Conservation (phyloP, 164 flowering plant species). For the Stephania japonica region DNA sequence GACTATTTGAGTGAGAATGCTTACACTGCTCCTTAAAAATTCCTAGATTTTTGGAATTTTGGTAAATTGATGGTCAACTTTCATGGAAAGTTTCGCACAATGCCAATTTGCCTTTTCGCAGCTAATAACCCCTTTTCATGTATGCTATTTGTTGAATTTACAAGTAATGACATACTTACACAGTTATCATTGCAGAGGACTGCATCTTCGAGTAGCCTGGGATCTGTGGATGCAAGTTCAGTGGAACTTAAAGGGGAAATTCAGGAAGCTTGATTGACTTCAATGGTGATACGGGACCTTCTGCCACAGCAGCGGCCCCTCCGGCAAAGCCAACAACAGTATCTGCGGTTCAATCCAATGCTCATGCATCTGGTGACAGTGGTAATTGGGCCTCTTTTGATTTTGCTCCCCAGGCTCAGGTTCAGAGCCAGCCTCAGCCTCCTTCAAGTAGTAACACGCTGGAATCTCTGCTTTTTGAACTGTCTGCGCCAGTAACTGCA, state of each 20-base stretch:
- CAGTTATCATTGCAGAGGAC: constrained; percentile 58
- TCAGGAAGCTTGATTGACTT: constrained; percentile 82
- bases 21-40: no score
- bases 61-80: background rate
- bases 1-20: no score
- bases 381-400: constrained; percentile 95
- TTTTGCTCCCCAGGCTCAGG: constrained; percentile 34
- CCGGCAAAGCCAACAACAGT: constrained; percentile 28
- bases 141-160: background rate
- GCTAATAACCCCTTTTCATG: background rate
- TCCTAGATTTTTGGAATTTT: background rate
- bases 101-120: background rate
- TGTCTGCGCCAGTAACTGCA: constrained; percentile 44
- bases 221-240: constrained; percentile 49
- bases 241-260: constrained; percentile 49
- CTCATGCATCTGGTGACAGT: constrained; percentile 35
- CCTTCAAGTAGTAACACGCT: constrained; percentile 40
- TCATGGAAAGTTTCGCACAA: background rate
- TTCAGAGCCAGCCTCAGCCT: constrained; percentile 22
- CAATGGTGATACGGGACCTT: constrained; percentile 74
- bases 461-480: constrained; percentile 52
- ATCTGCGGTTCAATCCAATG: constrained; percentile 24
- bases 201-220: constrained; percentile 81
- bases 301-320: constrained; percentile 29
- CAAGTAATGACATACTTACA: constrained; percentile 1